A percentile compares a stretch with the other conserved stretches of the same genome.
Conservation (phyloP, 1,139 yeast species). For the Suhomyces bribrorum region DNA sequence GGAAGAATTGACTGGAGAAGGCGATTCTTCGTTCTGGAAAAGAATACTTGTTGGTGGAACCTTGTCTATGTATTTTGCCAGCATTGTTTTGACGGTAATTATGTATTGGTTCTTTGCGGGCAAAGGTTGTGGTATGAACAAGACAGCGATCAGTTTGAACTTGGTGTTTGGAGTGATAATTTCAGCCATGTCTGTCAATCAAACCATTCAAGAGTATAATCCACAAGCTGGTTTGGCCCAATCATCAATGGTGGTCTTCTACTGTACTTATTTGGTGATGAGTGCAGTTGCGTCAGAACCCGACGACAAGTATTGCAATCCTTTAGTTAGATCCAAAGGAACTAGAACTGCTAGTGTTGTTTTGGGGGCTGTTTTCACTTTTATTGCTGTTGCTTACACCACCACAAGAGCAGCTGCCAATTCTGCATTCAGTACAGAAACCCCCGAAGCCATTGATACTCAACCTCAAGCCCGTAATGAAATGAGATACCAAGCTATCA, state of each 20-base stretch:
- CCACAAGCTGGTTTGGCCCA: conserved; percentile 97
- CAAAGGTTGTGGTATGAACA: conserved; percentile 87
- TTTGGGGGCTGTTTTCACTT: conserved; percentile 90
- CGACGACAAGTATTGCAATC: conserved; percentile 89
- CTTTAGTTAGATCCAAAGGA: conserved; percentile 83
- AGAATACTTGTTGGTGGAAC: conserved; percentile 84
- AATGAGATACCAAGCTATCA: conserved; percentile 83
- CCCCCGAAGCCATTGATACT: conserved; percentile 37
- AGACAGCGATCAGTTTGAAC: conserved; percentile 80
- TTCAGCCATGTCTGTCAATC: conserved; percentile 74
- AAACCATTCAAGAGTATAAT: conserved; percentile 84
- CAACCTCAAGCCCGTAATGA: conserved; percentile 66
- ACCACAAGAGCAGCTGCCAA: conserved; percentile 93
- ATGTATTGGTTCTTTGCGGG: conserved; percentile 87
- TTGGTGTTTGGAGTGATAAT: conserved; percentile 62
- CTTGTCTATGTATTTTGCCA: conserved; percentile 73
- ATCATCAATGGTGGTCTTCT: conserved; percentile 91
- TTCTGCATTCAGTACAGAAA: conserved; percentile 52
- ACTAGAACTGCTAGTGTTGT: conserved; percentile 88
- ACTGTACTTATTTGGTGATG: conserved; percentile 88
- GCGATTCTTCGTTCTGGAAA: conserved; percentile 68
- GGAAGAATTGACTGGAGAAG: conserved; percentile 68
- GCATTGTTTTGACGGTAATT: conserved; percentile 67
- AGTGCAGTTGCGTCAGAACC: conserved; percentile 97
- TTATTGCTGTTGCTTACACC: conserved; percentile 93